Evolutionary conservation across 179 eudicot genomes (phyloP).

Genomic region (Heliamphora pulchella): DNA sequence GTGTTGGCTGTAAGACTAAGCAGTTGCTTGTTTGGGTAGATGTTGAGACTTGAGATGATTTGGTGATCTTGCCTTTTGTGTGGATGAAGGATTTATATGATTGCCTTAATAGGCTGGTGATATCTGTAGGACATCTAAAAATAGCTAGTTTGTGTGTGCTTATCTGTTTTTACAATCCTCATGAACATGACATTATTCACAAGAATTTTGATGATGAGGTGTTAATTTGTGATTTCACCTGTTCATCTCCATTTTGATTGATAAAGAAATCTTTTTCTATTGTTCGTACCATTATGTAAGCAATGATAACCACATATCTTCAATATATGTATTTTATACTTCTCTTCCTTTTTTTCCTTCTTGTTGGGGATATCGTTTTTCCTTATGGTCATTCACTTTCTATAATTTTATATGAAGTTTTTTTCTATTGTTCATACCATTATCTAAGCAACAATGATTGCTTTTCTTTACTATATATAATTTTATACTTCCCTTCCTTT

Average conservation of each 20-base stretch:
- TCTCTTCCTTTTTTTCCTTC: background rate
- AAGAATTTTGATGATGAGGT: background rate
- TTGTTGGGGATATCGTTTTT: background rate
- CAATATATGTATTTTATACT: background rate
- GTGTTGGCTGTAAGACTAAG: too few species aligned
- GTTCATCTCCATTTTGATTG: background rate
- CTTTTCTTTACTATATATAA: background rate
- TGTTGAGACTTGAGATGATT: background rate
- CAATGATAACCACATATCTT: background rate
- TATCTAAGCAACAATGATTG: background rate
- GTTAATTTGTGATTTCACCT: background rate
- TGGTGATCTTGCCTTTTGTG: background rate
- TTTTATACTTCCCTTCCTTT: background rate
- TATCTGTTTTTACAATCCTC: background rate
- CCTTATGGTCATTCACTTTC: background rate
- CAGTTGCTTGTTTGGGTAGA: background rate
- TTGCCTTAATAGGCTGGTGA: background rate
- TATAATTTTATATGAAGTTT: background rate
- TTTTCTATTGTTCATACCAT: background rate
- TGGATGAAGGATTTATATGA: background rate
- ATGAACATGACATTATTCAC: background rate
- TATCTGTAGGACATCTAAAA: background rate
- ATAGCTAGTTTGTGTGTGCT: background rate
- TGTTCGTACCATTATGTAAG: background rate
- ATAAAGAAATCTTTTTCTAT: background rate